Evolutionary conservation across 352 stramenopile genomes (phyloP).

Genomic region (Globisporangium splendens): DNA sequence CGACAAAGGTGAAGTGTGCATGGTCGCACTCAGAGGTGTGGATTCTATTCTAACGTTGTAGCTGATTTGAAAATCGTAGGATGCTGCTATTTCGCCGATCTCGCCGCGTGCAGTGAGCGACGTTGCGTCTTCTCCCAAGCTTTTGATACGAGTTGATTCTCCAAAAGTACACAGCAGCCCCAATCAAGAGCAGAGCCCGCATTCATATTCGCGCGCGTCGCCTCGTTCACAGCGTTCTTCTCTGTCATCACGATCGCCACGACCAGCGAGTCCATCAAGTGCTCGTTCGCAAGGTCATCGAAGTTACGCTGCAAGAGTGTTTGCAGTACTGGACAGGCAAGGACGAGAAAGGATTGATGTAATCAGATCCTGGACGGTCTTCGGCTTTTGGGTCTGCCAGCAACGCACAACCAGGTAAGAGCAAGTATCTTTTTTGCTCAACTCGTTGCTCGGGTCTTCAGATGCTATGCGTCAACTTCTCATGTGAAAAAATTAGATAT

Average conservation of each 20-base stretch:
- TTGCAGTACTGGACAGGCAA: constrained; percentile 48
- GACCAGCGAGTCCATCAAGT: constrained; percentile 8
- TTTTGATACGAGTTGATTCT: constrained; percentile 10
- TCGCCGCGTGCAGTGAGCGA: neutral
- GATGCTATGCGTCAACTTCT: neutral
- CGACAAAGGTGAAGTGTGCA: constrained; percentile 1
- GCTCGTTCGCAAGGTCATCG: constrained; percentile 13
- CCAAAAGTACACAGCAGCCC: constrained; percentile 4
- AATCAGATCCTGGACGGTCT: constrained; percentile 55
- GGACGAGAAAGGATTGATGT: constrained; percentile 42
- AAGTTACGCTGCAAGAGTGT: constrained; percentile 46
- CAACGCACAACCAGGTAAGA: constrained; percentile 63
- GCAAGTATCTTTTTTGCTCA: neutral
- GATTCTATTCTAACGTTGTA: no score
- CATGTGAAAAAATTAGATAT: constrained; percentile 31
- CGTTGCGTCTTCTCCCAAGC: neutral
- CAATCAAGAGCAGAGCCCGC: constrained; percentile 16
- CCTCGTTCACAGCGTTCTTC: constrained; percentile 13
- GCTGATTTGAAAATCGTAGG: neutral
- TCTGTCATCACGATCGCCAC: constrained; percentile 18
- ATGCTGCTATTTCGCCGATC: neutral
- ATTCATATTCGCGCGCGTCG: neutral
- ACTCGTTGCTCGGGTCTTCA: neutral
- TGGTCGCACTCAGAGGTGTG: neutral
- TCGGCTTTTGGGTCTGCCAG: constrained; percentile 42